Evolutionary conservation across 129 eudicot species (phyloP), one percentile per base, ranked within the genome.

Genomic region (Centella asiatica): DNA sequence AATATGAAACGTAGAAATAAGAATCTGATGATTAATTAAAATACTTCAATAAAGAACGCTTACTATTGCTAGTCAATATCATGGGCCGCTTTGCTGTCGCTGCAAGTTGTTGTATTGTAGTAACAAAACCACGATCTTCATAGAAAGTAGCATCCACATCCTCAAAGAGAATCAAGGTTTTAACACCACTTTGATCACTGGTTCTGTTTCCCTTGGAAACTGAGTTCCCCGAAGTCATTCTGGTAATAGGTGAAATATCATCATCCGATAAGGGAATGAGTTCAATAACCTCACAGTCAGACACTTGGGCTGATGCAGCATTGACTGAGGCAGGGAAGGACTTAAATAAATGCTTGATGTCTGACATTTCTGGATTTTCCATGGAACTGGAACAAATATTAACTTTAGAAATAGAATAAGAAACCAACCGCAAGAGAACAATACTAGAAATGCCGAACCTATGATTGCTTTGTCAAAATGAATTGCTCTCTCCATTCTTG

Each of bases 61-160:
- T 82, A 93, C 99, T 78, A 75, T 93, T 93, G 82, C 92, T 78
- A 62, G 99, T 87, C 72, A 93, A 74, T 78, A 93, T 93, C 95
- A 93, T 93, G 25, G 99, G 99, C 45, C 96, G 81, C 57, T 93
- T 93, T 68, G 92, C 96, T 27, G 92, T 93, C 68, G 85, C 86
- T 40, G 96, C 96, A 60, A 93, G 96, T 63, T 80, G 96, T 56
- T 85, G 89, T 80, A 93, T 85, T 5, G 92, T 82, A 5, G 92
- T 58, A 72, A 88, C 70, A 74, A 93, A 82, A 51, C 99, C 96
- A 69, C 82, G 96, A 63, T 93, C 99, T 80, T 93, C 99, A 78
- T 33, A 69, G 4, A 85, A 52, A 68, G 73, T 74, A 42, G 83
- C 87, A 85, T 93, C 99, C 60, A 93, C 95, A 74, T 93, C 99